A percentile compares a stretch with the other conserved stretches of the same genome.
phyloP scores from a whole-genome alignment of 352 stramenopile species.

The Thalassiosira exigua region DNA sequence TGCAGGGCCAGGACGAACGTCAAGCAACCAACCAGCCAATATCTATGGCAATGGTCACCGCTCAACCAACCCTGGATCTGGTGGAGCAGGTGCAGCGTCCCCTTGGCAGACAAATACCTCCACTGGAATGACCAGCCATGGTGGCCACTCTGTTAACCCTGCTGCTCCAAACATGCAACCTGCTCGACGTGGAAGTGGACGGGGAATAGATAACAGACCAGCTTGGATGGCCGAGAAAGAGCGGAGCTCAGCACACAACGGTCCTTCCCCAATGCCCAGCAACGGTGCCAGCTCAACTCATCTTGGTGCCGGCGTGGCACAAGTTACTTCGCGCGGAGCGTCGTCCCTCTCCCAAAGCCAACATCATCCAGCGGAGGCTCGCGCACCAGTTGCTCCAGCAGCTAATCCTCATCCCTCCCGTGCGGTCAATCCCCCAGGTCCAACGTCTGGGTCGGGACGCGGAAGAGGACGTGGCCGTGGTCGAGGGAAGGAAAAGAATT shows the following conservation, averaged over 20 bases:
- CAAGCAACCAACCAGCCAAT: no score
- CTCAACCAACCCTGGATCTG: no score
- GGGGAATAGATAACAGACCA: conserved; percentile 28
- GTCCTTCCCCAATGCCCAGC: not conserved
- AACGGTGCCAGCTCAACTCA: not conserved
- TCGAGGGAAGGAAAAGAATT: conserved; percentile 26
- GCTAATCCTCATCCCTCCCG: not conserved
- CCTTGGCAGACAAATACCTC: not conserved
- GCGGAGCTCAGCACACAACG: not conserved
- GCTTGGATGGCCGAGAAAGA: conserved; percentile 32
- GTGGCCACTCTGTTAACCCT: not conserved
- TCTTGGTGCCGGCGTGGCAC: no score
- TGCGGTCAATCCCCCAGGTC: not conserved
- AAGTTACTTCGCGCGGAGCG: no score
- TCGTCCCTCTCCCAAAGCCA: not conserved
- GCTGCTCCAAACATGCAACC: not conserved
- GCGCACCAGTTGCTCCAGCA: not conserved
- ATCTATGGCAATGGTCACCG: no score
- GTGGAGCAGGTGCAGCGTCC: no score
- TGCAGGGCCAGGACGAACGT: no score
- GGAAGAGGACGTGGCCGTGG: conserved; percentile 23
- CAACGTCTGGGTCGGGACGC: not conserved
- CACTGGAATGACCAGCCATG: not conserved
- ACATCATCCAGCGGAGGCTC: not conserved
- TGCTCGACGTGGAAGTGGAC: conserved; percentile 6